Percentiles rank a stretch among this genome's conserved stretches.
Evolutionary conservation across 805 yeast species (phyloP).

Genomic region (Candida boleticola): DNA sequence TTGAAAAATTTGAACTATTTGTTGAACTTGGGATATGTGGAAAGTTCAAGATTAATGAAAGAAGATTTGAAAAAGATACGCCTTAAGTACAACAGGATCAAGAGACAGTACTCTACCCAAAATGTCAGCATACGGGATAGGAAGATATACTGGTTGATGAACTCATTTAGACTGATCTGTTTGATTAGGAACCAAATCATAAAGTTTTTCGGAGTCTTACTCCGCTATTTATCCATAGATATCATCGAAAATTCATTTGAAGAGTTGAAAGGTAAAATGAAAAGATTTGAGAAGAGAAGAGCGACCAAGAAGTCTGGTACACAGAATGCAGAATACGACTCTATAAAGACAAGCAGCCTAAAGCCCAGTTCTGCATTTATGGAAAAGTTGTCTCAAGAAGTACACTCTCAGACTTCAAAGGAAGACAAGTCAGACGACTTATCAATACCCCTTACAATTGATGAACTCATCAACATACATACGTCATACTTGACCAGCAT

Average conservation of each 20-base stretch:
- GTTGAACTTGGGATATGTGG: slow-evolving; percentile 36
- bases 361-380: background rate
- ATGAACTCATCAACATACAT: slow-evolving; percentile 45
- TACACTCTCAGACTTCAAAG: background rate
- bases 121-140: slow-evolving; percentile 25
- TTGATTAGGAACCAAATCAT: slow-evolving; percentile 38
- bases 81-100: slow-evolving; percentile 12
- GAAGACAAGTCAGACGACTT: background rate
- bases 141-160: slow-evolving; percentile 29
- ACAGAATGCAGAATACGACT: background rate
- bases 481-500: slow-evolving; percentile 25
- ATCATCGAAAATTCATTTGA: slow-evolving; percentile 43
- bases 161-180: slow-evolving; percentile 32
- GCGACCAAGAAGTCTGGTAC: background rate
- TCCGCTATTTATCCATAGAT: slow-evolving; percentile 43
- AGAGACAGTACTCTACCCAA: slow-evolving; percentile 23
- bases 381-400: background rate
- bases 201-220: slow-evolving; percentile 40
- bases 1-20: slow-evolving; percentile 60
- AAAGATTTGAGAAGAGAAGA: background rate
- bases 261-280: slow-evolving; percentile 16
- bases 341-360: background rate
- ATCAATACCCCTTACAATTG: slow-evolving; percentile 35
- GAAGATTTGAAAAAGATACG: slow-evolving; percentile 22
- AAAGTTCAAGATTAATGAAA: slow-evolving; percentile 23